Evolutionary conservation across 2,329 filamentous ascomycete genomes (phyloP).

Genomic region (Trichophyton benhamiae): DNA sequence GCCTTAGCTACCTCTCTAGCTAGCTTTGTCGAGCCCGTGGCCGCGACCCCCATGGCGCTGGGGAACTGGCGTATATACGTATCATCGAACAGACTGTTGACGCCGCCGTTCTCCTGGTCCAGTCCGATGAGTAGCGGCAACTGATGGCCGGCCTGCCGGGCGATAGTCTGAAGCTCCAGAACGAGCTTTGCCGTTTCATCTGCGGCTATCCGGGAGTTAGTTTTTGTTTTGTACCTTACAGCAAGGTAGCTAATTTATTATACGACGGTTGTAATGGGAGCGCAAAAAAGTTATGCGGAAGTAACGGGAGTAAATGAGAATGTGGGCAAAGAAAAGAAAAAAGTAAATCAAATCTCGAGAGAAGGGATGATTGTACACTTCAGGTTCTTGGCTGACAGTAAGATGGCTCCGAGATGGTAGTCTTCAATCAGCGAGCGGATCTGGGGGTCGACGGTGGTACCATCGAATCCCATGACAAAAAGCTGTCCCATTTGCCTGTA

Average conservation of each 20-base stretch:
- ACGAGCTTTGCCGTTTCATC: slow-evolving; percentile 80
- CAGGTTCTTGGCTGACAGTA: slow-evolving; percentile 53
- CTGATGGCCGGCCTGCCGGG: slow-evolving; percentile 77
- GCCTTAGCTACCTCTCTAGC: slow-evolving; percentile 86
- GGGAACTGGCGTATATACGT: slow-evolving; percentile 94
- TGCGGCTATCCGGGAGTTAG: slow-evolving; percentile 52
- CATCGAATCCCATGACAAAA: slow-evolving; percentile 58
- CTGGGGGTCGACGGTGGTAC: slow-evolving; percentile 49
- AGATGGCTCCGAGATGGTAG: slow-evolving; percentile 72
- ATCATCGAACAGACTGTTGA: slow-evolving; percentile 92
- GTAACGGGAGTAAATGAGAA: slow-evolving; percentile 4
- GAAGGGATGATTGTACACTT: slow-evolving; percentile 38
- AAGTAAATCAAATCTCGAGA: slow-evolving; percentile 1
- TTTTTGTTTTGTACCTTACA: slow-evolving; percentile 1
- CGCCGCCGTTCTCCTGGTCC: slow-evolving; percentile 95
- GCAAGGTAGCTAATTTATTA: not conserved
- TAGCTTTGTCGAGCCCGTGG: slow-evolving; percentile 70
- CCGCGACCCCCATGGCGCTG: slow-evolving; percentile 93
- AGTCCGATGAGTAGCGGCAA: slow-evolving; percentile 80
- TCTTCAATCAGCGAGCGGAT: slow-evolving; percentile 51
- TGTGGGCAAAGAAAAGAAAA: slow-evolving; percentile 2
- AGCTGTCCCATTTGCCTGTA: slow-evolving; percentile 44
- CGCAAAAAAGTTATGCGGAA: not conserved
- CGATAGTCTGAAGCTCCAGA: slow-evolving; percentile 83
- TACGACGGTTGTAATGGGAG: not conserved